Percentiles rank a stretch among this genome's conserved stretches.
Evolutionary conservation across 2,329 filamentous ascomycete genomes (phyloP).

Genomic region (Botrytis byssoidea): DNA sequence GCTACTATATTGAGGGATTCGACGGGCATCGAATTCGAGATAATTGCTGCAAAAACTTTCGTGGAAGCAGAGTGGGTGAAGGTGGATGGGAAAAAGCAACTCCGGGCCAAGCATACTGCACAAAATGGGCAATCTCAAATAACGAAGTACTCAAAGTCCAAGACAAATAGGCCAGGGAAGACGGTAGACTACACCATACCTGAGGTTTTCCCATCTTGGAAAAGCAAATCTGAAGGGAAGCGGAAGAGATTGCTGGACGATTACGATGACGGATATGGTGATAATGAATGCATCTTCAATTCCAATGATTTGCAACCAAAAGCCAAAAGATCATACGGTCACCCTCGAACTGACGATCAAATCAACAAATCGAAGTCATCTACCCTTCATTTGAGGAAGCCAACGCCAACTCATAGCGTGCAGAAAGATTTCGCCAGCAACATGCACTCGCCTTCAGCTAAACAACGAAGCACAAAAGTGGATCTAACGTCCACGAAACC

Average conservation of each 20-base stretch:
- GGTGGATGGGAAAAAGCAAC: neutral
- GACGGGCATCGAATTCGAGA: slow-evolving; percentile 1
- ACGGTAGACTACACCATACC: neutral
- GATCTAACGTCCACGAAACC: neutral
- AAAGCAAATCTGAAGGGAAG: neutral
- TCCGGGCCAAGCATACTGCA: neutral
- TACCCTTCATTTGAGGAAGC: neutral
- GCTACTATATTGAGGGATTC: neutral
- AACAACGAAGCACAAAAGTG: neutral
- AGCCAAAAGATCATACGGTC: neutral
- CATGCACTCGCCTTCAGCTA: neutral
- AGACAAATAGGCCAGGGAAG: neutral
- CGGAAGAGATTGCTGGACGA: neutral
- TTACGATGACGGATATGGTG: neutral
- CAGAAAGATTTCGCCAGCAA: neutral
- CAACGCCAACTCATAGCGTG: neutral
- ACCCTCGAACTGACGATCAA: neutral
- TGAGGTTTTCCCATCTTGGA: neutral
- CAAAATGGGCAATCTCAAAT: neutral
- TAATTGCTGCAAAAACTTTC: neutral
- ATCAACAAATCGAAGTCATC: neutral
- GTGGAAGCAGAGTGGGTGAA: slow-evolving; percentile 13
- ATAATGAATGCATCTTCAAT: neutral
- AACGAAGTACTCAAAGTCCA: neutral
- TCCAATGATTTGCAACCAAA: neutral